Evolutionary conservation across 1,284 basidiomycete genomes (phyloP).

Genomic region (Crucibulum cyathiforme): DNA sequence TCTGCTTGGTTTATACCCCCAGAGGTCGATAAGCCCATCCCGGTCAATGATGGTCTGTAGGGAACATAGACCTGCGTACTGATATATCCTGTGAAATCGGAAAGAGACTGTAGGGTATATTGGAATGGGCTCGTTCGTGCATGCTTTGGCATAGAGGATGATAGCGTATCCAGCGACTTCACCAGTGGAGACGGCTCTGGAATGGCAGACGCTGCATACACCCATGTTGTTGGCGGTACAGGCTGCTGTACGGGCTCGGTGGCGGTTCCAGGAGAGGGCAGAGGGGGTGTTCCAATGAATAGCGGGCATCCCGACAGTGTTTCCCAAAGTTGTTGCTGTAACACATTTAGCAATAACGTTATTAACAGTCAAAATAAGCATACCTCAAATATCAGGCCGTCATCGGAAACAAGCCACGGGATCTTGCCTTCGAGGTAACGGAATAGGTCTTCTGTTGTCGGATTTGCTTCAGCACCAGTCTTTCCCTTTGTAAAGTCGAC

Average conservation of each 20-base stretch:
- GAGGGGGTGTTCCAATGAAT: constrained; percentile 43
- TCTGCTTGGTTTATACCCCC: constrained; percentile 48
- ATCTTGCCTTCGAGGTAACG: constrained; percentile 58
- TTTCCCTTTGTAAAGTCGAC: constrained; percentile 52
- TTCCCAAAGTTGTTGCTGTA: constrained; percentile 65
- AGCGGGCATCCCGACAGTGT: constrained; percentile 59
- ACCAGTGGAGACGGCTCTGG: constrained; percentile 50
- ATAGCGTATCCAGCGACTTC: constrained; percentile 52
- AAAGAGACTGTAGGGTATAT: constrained; percentile 60
- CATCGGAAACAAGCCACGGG: constrained; percentile 59
- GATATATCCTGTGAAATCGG: constrained; percentile 72
- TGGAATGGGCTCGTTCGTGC: constrained; percentile 45
- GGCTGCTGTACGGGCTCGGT: constrained; percentile 16
- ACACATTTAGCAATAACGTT: constrained; percentile 4
- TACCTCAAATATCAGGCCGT: constrained; percentile 61
- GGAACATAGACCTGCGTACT: constrained; percentile 64
- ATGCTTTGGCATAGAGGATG: constrained; percentile 47
- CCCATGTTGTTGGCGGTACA: constrained; percentile 52
- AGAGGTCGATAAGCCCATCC: constrained; percentile 26
- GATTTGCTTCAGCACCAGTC: constrained; percentile 36
- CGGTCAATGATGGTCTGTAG: constrained; percentile 42
- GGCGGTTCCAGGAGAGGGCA: constrained; percentile 18
- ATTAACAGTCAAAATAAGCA: constrained; percentile 7
- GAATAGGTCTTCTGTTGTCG: constrained; percentile 66
- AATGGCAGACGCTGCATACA: constrained; percentile 50